Conservation (phyloP, 2,329 filamentous ascomycete genomes). For the Arthrobotrys entomopaga region DNA sequence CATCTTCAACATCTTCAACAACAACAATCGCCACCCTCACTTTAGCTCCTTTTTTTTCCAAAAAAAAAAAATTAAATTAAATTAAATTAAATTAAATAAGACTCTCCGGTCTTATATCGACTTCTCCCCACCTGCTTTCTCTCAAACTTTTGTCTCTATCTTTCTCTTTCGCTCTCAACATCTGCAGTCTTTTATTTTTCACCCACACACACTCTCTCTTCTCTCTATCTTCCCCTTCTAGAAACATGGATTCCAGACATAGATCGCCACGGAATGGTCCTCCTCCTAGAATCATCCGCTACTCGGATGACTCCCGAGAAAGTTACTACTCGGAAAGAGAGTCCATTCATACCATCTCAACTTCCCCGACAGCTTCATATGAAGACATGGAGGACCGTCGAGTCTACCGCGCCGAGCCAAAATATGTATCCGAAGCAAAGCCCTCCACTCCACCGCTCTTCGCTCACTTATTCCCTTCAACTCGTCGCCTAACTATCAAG, state of each 20-base stretch:
- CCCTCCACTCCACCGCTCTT: conserved; percentile 85
- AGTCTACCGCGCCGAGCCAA: conserved; percentile 48
- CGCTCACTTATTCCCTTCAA: conserved; percentile 84
- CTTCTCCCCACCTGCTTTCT: not conserved
- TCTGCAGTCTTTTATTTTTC: not conserved
- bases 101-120: not conserved
- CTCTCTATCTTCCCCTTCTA: not conserved
- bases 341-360: conserved; percentile 43
- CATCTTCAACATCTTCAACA: conserved; percentile 10
- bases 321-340: conserved; percentile 52
- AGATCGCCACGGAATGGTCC: conserved; percentile 18
- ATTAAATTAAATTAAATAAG: too few species aligned
- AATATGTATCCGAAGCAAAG: conserved; percentile 69
- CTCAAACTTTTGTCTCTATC: not conserved
- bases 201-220: not conserved
- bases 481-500: conserved; percentile 80
- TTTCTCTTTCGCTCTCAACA: conserved; percentile 1
- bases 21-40: not conserved
- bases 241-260: conserved; percentile 45
- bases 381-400: conserved; percentile 44
- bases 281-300: conserved; percentile 42
- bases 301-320: conserved; percentile 51
- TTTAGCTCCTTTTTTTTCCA: not conserved
- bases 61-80: too few species aligned
- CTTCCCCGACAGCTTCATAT: conserved; percentile 49